Evolutionary conservation across 2,329 filamentous ascomycete species (phyloP).

Genomic region (Monosporascus sp.): DNA sequence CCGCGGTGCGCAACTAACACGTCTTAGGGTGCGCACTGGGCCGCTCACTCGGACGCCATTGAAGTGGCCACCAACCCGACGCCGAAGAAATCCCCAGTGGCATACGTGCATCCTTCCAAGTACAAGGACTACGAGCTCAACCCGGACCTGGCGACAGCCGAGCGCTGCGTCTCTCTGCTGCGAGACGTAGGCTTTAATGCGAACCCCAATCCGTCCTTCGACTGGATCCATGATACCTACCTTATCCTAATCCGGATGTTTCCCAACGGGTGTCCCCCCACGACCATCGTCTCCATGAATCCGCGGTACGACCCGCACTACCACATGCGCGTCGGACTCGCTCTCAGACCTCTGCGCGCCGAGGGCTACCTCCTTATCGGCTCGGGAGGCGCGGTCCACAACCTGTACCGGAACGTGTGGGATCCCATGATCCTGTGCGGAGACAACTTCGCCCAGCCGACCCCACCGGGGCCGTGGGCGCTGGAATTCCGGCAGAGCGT

Average conservation of each 20-base stretch:
- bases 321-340: constrained; percentile 48
- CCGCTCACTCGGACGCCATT: too few species aligned
- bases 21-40: too few species aligned
- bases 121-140: constrained; percentile 57
- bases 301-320: constrained; percentile 34
- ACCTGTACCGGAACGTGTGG: constrained; percentile 64
- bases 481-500: constrained; percentile 56
- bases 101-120: constrained; percentile 61
- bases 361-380: constrained; percentile 54
- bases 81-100: constrained; percentile 57
- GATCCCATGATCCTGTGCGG: constrained; percentile 55
- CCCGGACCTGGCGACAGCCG: constrained; percentile 42
- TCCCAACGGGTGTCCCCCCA: too few species aligned
- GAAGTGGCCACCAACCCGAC: constrained; percentile 26
- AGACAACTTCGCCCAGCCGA: constrained; percentile 57
- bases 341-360: constrained; percentile 48
- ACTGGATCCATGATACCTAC: too few species aligned
- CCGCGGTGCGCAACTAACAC: too few species aligned
- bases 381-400: constrained; percentile 60
- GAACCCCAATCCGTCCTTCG: too few species aligned
- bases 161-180: too few species aligned
- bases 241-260: too few species aligned
- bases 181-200: constrained; percentile 17
- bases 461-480: constrained; percentile 53
- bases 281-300: constrained; percentile 38